Percentiles rank a stretch among this genome's conserved stretches.
Conservation (phyloP, 257 asterid genomes). For the Salvia rosmarinus region DNA sequence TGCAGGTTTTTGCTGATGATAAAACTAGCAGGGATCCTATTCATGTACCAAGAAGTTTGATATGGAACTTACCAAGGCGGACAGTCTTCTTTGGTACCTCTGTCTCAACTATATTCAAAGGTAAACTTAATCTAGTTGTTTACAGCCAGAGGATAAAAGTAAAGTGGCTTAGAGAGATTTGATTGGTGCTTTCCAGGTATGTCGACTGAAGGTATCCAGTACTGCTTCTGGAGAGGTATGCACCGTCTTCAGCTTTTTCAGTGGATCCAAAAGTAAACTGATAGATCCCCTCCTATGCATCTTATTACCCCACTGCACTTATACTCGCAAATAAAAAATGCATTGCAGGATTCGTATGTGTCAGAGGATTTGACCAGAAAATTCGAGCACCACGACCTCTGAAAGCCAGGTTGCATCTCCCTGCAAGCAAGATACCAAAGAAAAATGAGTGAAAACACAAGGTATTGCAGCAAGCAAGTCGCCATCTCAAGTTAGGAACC, state of each 20-base stretch:
- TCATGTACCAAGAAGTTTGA: constrained; percentile 59
- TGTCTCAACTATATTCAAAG: constrained; percentile 70
- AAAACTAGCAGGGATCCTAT: constrained; percentile 66
- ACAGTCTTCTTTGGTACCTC: constrained; percentile 85
- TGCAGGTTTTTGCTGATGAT: constrained; percentile 79
- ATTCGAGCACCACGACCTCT: constrained; percentile 81
- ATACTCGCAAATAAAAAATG: constrained; percentile 3
- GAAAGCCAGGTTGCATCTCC: constrained; percentile 74
- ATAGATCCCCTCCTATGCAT: not conserved
- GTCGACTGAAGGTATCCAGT: constrained; percentile 61
- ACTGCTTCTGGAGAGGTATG: constrained; percentile 84
- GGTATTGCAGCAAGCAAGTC: constrained; percentile 30
- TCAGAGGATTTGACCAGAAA: constrained; percentile 78
- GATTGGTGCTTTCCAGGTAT: constrained; percentile 56
- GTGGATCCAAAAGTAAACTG: not conserved
- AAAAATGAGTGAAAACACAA: constrained; percentile 30
- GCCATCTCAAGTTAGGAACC: constrained; percentile 28
- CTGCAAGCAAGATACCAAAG: constrained; percentile 68
- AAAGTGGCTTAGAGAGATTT: constrained; percentile 31
- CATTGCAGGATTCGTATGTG: constrained; percentile 78
- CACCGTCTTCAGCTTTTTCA: constrained; percentile 21
- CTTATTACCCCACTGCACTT: not conserved
- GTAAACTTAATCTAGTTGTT: constrained; percentile 37
- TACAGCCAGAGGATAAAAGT: constrained; percentile 28
- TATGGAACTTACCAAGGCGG: constrained; percentile 74